Evolutionary conservation across 768 basidiomycete species (phyloP), one percentile per base, ranked within the genome.

Genomic region (Phylloporus arenicola): DNA sequence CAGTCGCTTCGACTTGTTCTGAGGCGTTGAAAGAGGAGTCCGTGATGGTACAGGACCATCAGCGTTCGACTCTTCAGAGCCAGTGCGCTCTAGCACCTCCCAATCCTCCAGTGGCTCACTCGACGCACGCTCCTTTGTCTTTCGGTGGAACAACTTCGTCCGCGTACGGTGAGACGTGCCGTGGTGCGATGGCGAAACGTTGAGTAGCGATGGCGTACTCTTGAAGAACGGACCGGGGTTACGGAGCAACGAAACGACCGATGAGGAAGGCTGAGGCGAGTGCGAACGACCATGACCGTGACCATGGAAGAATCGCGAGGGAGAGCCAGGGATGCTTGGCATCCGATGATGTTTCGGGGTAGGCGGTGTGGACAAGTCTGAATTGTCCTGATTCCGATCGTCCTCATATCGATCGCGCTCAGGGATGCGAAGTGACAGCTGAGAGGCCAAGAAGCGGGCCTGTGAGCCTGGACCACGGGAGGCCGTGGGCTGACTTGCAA

Each of bases 151-250:
- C 24, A 69, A n/a, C 29, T 68, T 67, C 7, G 64, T 47, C 34
- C 68, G 65, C 31, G 65, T 48, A 46, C 68, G 62, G 10, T 57
- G 52, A 14, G 64, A 48, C 33, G 55, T 62, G 43, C 68, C 66
- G 31, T 69, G 65, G 8, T 64, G 59, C 20, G 68, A 66, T 4
- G 66, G 64, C 1, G 67, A 65, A n/a, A 63, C 22, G 31, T 64
- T 68, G 24, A 64, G 55, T 1, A 67, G 40, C 43, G 67, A 68
- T 3, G 67, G 62, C 9, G 67, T 64, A 22, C 68, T 68, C 64
- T 68, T 68, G 24, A 68, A 68, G 43, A 68, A 66, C 7, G 67
- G 68, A 45, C 56, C 69, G 27, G 65, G 68, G 27, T 69, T 69
- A 13, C 67, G 68, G 20, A 68, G 54, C 30, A 68, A 47, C 39